Base-by-base conservation (phyloP, 345 rosid species). In the Tarenaya hassleriana region DNA sequence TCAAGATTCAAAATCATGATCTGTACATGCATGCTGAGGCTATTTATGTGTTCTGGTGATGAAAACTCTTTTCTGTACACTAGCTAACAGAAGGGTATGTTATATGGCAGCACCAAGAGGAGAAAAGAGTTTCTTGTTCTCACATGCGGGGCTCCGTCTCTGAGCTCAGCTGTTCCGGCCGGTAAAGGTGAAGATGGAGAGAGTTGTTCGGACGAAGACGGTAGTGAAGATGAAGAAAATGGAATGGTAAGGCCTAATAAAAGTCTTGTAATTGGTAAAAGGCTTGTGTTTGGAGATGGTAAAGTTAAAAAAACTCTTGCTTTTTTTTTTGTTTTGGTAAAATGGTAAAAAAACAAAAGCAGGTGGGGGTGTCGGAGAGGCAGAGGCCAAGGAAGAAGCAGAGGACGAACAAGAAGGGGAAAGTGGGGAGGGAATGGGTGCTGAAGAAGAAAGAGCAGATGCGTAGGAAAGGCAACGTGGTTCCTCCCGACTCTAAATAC, bases 91-190 rank as follows among this genome's bases (percentile, higher is more conserved):
- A n/a, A n/a, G n/a, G n/a, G n/a, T n/a, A n/a, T n/a, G n/a, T n/a
- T 47, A 7, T 16, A 19, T 16, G 38, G 51, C 82, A 87, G 94
- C 64, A 56, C 94, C 24, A 83, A 79, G 77, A 84, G 74, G 48
- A 75, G 84, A 73, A 91, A 91, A 72, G 96, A 87, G 65, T 87
- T 71, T 68, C 75, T 84, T 32, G 95, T 87, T 51, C 92, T 87
- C 56, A 75, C 86, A 11, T 91, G 96, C 58, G 96, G 91, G 21
- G 75, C 83, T 1, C 78, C 88, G 38, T 78, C 85, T 41, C 0
- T 76, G 16, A 63, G 61, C 63, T 51, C 81, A 19, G 57, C 83
- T 0, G 45, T 67, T 60, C 87, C 81, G 5, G 51, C 52, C 0
- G 89, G 78, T 43, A 72, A 80, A 47, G 79, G 63, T 44, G 81